Conservation (phyloP, 2,329 filamentous ascomycete genomes). For the Zarea fungicola region DNA sequence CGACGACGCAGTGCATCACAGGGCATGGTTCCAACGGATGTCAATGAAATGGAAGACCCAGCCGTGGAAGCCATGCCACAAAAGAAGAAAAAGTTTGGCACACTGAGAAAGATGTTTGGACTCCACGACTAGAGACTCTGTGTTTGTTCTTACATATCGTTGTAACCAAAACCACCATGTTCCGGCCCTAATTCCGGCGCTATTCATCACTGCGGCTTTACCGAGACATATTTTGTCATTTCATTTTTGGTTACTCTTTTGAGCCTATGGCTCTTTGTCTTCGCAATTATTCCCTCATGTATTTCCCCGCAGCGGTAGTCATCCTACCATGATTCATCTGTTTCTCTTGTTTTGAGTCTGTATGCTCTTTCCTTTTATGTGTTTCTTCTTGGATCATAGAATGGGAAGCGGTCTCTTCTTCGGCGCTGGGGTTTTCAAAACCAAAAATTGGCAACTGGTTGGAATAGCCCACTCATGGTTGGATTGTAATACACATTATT, state of each 20-base stretch:
- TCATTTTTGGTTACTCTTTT: neutral
- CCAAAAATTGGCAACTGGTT: too few species aligned
- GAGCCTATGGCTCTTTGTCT: neutral
- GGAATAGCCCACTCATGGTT: too few species aligned
- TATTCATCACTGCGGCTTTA: too few species aligned
- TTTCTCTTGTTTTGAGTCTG: neutral
- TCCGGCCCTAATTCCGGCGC: too few species aligned
- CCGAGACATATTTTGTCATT: too few species aligned
- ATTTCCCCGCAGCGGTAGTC: too few species aligned
- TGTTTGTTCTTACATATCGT: conserved; percentile 2
- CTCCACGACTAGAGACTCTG: conserved; percentile 36
- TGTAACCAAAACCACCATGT: neutral
- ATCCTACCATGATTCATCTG: too few species aligned
- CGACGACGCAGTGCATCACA: conserved; percentile 35
- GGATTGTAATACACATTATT: neutral
- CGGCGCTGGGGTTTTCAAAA: too few species aligned
- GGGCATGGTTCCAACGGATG: conserved; percentile 20
- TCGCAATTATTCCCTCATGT: neutral
- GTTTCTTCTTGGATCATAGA: too few species aligned
- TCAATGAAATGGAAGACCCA: conserved; percentile 5
- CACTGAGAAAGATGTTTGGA: conserved; percentile 60
- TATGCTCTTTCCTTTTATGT: neutral
- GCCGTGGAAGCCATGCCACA: conserved; percentile 17
- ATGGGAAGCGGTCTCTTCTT: too few species aligned
- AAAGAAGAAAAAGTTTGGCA: conserved; percentile 63